A percentile compares a stretch with the other conserved stretches of the same genome.
Conservation (phyloP, 1,284 basidiomycete genomes). For the Ceratobasidium sp. region DNA sequence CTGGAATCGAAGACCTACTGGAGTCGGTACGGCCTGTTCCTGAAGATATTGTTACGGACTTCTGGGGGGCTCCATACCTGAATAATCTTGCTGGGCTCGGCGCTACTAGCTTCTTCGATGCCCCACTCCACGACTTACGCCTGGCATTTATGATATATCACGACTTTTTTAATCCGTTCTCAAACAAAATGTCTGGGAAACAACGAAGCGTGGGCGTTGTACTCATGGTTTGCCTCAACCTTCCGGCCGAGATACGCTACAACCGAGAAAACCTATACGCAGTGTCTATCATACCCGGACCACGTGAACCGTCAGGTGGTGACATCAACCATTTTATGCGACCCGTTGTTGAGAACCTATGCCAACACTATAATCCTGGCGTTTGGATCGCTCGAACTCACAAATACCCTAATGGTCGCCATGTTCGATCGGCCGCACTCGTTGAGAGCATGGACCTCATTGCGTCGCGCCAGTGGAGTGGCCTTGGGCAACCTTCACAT, state of each 20-base stretch:
- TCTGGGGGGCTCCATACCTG: constrained; percentile 55
- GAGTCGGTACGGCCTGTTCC: not conserved
- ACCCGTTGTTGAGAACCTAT: constrained; percentile 55
- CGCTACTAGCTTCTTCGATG: constrained; percentile 47
- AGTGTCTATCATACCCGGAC: constrained; percentile 57
- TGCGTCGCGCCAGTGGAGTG: not conserved
- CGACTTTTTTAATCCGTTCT: constrained; percentile 61
- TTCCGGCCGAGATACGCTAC: constrained; percentile 56
- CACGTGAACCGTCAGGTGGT: constrained; percentile 47
- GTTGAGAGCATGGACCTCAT: constrained; percentile 5
- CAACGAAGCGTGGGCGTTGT: constrained; percentile 57
- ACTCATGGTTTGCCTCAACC: constrained; percentile 58
- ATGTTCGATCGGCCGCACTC: not conserved
- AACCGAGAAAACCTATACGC: constrained; percentile 59
- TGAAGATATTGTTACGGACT: not conserved
- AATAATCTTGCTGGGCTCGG: constrained; percentile 52
- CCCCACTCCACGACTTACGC: constrained; percentile 49
- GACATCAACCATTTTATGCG: constrained; percentile 55
- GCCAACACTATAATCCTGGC: constrained; percentile 55
- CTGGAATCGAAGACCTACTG: constrained; percentile 30
- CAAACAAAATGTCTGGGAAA: constrained; percentile 55
- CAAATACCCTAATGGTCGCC: constrained; percentile 17
- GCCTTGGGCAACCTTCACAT: not conserved
- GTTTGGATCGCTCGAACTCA: constrained; percentile 50
- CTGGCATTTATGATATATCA: constrained; percentile 55